A percentile compares a stretch with the other conserved stretches of the same genome.
Evolutionary conservation across 495 filamentous ascomycete species (phyloP).

Genomic region (Aspergillus cristatus): DNA sequence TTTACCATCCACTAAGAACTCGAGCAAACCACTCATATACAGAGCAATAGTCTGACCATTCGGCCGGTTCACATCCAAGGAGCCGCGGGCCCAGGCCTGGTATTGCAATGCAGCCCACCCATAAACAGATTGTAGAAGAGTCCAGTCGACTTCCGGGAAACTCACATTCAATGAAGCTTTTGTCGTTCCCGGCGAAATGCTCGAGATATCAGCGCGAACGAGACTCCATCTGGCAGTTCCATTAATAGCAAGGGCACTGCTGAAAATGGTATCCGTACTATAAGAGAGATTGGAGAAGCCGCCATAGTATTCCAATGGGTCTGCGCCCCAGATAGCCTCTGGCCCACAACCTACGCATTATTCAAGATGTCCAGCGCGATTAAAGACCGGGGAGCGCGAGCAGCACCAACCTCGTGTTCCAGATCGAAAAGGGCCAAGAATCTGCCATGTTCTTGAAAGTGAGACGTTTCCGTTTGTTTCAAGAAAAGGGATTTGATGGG

Average conservation of each 20-base stretch:
- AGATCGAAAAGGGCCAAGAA: slow-evolving; percentile 52
- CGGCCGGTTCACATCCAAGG: slow-evolving; percentile 24
- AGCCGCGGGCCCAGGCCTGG: slow-evolving; percentile 49
- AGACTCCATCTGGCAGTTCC: slow-evolving; percentile 39
- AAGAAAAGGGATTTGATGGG: slow-evolving; percentile 1
- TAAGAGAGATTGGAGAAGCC: slow-evolving; percentile 39
- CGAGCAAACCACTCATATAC: slow-evolving; percentile 35
- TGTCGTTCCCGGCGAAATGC: slow-evolving; percentile 6
- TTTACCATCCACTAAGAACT: slow-evolving; percentile 41
- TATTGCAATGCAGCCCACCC: slow-evolving; percentile 53
- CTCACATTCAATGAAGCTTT: slow-evolving; percentile 28
- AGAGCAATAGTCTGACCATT: slow-evolving; percentile 25
- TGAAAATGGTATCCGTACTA: slow-evolving; percentile 27
- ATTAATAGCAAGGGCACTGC: slow-evolving; percentile 40
- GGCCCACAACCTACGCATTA: background rate
- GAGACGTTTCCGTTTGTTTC: slow-evolving; percentile 4
- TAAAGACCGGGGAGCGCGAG: background rate
- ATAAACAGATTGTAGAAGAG: slow-evolving; percentile 42
- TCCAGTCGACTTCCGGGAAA: slow-evolving; percentile 44
- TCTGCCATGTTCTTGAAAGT: slow-evolving; percentile 38
- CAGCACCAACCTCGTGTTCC: slow-evolving; percentile 45
- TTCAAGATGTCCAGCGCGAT: background rate
- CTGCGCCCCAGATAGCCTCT: slow-evolving; percentile 54
- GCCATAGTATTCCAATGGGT: slow-evolving; percentile 43
- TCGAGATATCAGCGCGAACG: slow-evolving; percentile 15